Percentiles rank a stretch among this genome's conserved stretches.
Conservation (phyloP, 345 rosid species). For the Moricandia moricandioides region DNA sequence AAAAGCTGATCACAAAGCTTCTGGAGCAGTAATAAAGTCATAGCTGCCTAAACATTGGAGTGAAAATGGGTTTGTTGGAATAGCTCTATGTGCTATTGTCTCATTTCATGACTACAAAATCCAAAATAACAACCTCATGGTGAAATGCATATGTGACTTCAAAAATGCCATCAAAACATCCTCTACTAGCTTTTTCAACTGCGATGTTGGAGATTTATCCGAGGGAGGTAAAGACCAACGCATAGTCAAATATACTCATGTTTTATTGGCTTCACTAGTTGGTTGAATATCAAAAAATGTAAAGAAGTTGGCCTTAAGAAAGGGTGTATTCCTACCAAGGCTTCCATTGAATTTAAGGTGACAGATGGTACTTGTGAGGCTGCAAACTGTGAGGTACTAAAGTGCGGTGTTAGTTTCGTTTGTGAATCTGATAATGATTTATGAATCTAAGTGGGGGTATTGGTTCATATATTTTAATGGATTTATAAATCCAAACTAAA, state of each 20-base stretch:
- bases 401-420: conserved; percentile 6
- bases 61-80: not conserved
- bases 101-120: not conserved
- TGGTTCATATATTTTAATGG: no score
- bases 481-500: no score
- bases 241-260: not conserved
- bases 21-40: not conserved
- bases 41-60: not conserved
- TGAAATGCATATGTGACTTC: conserved; percentile 17
- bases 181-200: not conserved
- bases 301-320: not conserved
- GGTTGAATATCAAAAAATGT: not conserved
- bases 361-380: conserved; percentile 7
- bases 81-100: conserved; percentile 22
- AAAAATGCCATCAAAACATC: not conserved
- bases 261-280: conserved; percentile 18
- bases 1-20: not conserved
- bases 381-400: not conserved
- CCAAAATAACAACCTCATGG: conserved; percentile 1
- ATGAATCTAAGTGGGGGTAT: no score
- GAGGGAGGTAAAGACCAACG: not conserved
- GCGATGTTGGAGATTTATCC: not conserved
- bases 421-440: not conserved
- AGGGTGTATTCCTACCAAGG: not conserved
- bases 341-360: conserved; percentile 4